These are phyloP conservation scores for Drosera capensis DNA, from an alignment of 148 eudicot genomes.

Conservation along the genomic window DNA sequence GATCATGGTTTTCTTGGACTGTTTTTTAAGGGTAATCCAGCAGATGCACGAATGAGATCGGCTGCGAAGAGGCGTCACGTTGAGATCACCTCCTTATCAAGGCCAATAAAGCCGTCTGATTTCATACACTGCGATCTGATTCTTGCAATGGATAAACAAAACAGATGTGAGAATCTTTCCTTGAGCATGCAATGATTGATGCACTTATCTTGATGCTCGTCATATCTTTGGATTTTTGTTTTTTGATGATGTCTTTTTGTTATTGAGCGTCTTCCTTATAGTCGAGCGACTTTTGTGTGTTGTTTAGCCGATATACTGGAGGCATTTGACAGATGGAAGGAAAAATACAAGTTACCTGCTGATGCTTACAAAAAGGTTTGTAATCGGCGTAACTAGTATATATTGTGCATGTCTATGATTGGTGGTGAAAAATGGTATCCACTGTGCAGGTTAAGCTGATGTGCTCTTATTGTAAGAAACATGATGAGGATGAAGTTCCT, in stretches of 20 bases:
- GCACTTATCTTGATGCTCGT: neutral
- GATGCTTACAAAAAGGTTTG: conserved; percentile 70
- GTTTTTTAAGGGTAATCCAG: conserved; percentile 63
- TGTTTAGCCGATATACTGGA: conserved; percentile 57
- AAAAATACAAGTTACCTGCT: conserved; percentile 46
- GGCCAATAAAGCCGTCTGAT: conserved; percentile 79
- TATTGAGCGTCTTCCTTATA: no score
- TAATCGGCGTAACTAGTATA: neutral
- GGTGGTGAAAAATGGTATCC: neutral
- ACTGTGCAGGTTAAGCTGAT: conserved; percentile 52
- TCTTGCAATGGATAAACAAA: conserved; percentile 93
- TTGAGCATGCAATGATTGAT: neutral
- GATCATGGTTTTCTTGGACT: neutral
- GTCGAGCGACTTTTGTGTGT: no score
- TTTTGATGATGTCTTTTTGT: neutral
- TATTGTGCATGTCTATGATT: conserved; percentile 11
- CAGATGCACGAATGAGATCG: conserved; percentile 88
- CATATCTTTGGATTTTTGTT: neutral
- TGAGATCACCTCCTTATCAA: conserved; percentile 72
- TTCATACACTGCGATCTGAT: conserved; percentile 88
- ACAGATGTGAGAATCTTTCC: conserved; percentile 33
- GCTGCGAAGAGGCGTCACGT: conserved; percentile 81
- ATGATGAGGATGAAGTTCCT: conserved; percentile 76
- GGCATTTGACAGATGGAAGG: conserved; percentile 64
- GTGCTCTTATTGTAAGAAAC: conserved; percentile 92